These are phyloP conservation scores for Claviceps humidiphila DNA, from an alignment of 2,329 filamentous ascomycete species.

Conservation along the genomic window DNA sequence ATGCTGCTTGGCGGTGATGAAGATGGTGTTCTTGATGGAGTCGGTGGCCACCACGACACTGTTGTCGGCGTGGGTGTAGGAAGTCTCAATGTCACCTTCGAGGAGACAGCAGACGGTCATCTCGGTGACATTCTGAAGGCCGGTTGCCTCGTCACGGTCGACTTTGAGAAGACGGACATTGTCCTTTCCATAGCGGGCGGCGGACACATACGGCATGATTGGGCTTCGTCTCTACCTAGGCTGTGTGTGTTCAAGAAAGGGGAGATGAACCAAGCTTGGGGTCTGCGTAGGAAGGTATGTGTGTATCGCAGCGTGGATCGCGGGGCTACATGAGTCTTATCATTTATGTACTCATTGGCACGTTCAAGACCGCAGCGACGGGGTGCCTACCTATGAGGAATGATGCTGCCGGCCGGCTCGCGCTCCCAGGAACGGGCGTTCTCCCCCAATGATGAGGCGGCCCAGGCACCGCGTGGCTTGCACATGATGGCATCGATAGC, in stretches of 20 bases:
- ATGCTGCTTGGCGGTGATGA: conserved; percentile 88
- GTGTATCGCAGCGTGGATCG: not conserved
- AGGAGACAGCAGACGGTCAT: conserved; percentile 90
- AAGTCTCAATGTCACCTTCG: conserved; percentile 80
- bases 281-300: not conserved
- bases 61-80: conserved; percentile 91
- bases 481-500: conserved; percentile 11
- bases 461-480: not conserved
- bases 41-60: conserved; percentile 91
- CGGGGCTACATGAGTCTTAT: not conserved
- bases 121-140: conserved; percentile 75
- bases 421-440: not conserved
- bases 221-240: not conserved
- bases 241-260: not conserved
- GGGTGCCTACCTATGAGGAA: not conserved
- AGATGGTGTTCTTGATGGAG: conserved; percentile 95
- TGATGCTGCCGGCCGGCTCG: not conserved
- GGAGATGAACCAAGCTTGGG: too few relatives aligned
- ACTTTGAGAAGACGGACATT: conserved; percentile 98
- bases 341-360: not conserved
- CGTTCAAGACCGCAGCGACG: too few relatives aligned
- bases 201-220: conserved; percentile 41
- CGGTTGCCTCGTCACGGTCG: conserved; percentile 61
- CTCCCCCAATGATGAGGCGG: not conserved
- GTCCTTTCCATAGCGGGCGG: conserved; percentile 82